Evolutionary conservation across 1,284 basidiomycete species (phyloP), one percentile per base, ranked within the genome.

Genomic region (Farysia itapuensis): DNA sequence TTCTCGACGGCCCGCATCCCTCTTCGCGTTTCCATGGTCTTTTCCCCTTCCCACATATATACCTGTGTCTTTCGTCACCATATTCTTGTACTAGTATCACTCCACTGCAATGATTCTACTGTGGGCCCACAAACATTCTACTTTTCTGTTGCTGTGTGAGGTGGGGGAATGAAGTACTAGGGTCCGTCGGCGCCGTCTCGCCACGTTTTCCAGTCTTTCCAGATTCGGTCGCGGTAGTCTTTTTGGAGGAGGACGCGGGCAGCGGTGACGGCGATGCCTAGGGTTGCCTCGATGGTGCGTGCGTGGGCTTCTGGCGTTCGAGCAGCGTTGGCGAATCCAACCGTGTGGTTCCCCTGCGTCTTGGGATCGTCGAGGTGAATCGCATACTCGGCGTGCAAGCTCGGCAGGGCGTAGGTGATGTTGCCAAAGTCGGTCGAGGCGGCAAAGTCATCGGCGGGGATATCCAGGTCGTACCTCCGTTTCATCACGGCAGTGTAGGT

Each of bases 361-460:
- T 37, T 43, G 4, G 48, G 54, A 21, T 72, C 53, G 18, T 59
- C 59, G 13, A 72, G 58, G 14, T 72, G 72, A 37, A 78, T 77
- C 13, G 43, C 53, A 52, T 75, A 78, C 35, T 69, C 50, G 1
- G 76, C 75, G 44, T 78, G 77, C 11, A 77, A 40, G 5, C 54
- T 60, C 1, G 78, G 78, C 13, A 78, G 31, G 3, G 46, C 65
- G 50, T 78, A 78, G 2, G 74, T 74, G 23, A 78, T 71, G 52
- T 74, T 67, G 8, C 74, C 77, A 42, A 78, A 77, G 39, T 79
- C 77, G 8, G 74, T 77, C 2, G 56, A 63, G 2, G 69, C 77
- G 2, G 34, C 39, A 25, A 60, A 60, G 13, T 32, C n/a, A 7
- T 34, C 36, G 7, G 43, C 36, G 13, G 56, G 48, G 5, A 77